These are phyloP conservation scores for Clonostachys solani DNA, from an alignment of 2,329 filamentous ascomycete genomes.

Conservation along the genomic window DNA sequence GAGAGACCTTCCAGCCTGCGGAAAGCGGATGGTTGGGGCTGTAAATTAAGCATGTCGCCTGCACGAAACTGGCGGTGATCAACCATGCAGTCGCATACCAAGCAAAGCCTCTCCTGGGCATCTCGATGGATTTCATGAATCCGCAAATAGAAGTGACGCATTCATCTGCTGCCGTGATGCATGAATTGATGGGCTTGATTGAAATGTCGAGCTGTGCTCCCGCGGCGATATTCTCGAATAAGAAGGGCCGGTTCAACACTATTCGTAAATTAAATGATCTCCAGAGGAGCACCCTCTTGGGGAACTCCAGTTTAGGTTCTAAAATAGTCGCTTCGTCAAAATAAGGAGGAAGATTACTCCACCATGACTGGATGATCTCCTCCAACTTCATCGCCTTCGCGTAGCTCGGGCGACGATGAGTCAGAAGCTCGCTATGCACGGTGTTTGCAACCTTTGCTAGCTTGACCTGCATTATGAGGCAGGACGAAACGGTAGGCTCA, in stretches of 20 bases:
- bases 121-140: conserved; percentile 2
- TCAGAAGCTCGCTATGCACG: conserved; percentile 8
- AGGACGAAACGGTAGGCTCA: conserved; percentile 6
- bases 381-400: conserved; percentile 3
- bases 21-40: conserved; percentile 6
- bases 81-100: conserved; percentile 11
- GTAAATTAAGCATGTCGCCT: conserved; percentile 8
- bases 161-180: conserved; percentile 5
- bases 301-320: conserved; percentile 6
- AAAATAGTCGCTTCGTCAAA: conserved; percentile 3
- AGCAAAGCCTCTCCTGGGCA: conserved; percentile 3
- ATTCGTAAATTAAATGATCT: conserved; percentile 8
- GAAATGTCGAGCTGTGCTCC: conserved; percentile 2
- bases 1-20: conserved; percentile 5
- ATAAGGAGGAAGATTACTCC: conserved; percentile 2
- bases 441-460: conserved; percentile 8
- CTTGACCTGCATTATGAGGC: conserved; percentile 6
- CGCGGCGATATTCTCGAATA: conserved; percentile 4
- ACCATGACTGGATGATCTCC: conserved; percentile 3
- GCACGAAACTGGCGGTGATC: conserved; percentile 9
- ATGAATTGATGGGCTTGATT: conserved; percentile 2
- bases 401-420: conserved; percentile 6
- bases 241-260: conserved; percentile 6
- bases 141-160: conserved; percentile 6
- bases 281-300: conserved; percentile 8